These are phyloP conservation scores for Dacryopinax primogenitus DNA, from an alignment of 768 basidiomycete species.

Conservation along the genomic window DNA sequence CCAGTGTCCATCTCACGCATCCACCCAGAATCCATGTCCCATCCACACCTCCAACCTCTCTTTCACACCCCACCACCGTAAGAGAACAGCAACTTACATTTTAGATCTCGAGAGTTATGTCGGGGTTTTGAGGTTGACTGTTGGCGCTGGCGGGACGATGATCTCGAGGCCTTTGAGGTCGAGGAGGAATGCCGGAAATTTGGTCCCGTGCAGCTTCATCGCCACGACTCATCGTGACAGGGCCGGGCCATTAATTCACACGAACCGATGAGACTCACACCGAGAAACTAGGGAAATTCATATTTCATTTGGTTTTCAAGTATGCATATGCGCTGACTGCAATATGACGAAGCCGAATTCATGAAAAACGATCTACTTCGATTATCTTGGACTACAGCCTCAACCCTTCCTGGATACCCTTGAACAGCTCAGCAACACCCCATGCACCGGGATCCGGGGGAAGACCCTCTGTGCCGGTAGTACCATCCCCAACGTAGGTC, in stretches of 20 bases:
- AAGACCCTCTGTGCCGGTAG: constrained; percentile 45
- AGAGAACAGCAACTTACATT: background rate
- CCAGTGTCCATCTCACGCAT: background rate
- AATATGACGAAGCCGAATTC: background rate
- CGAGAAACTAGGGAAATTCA: no score
- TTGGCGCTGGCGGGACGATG: background rate
- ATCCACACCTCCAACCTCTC: background rate
- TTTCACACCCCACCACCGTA: background rate
- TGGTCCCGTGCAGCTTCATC: background rate
- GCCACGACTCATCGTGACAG: background rate
- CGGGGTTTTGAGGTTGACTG: background rate
- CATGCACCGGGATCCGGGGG: constrained; percentile 84
- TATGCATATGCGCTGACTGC: no score
- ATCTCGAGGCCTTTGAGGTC: background rate
- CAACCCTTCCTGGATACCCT: constrained; percentile 28
- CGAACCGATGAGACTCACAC: no score
- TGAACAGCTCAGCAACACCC: constrained; percentile 46
- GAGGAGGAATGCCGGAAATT: background rate
- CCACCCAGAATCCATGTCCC: background rate
- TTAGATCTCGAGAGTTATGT: background rate
- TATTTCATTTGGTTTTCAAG: no score
- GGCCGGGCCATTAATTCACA: no score
- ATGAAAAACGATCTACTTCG: background rate
- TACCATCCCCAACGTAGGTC: constrained; percentile 50
- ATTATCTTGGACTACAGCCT: no score